Base-by-base conservation (phyloP, 129 eudicot species). In the Deinandra increscens region DNA sequence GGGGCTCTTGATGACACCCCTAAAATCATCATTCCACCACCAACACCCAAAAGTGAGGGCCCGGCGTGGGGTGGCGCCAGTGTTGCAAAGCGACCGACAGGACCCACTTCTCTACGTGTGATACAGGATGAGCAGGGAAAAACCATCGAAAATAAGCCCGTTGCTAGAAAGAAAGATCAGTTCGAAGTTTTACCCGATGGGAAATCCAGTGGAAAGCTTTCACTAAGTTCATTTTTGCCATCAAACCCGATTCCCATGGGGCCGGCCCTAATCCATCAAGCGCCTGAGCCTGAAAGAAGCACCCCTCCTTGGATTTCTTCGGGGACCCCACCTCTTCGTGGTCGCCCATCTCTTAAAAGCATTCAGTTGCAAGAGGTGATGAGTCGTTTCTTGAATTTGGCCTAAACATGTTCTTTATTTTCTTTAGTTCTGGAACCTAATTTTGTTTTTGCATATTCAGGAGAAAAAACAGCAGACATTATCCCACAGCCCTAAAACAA, bases 281-380 rank as follows among this genome's bases (percentile, higher is more conserved):
- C 46, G 10, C 67, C 85, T 67, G 99, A 93, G 60, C 87, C 78
- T 34, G 99, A 89, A 37, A 87, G 22, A 77, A 78, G 80, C 82
- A 93, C 99, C 19, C 99, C 99, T 64, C 93, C 99, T 51, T 93
- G 99, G 99, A 85, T 90, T 55, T 79, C 99, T 64, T 93, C 99
- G n/a, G 90, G 99, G 60, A 93, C 99, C 45, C 87, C 98, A 26
- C 99, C 99, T 67, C 78, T 76, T 50, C 67, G 77, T 71, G 82
- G 84, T 46, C 93, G 95, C 36, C 95, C 99, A 12, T 93, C 99
- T 62, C 92, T 93, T 15, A 87, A 91, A 80, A 91, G 86, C 17
- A 93, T 93, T 36, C 99, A 93, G 59, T 64, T 84, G 81, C 99
- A 89, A 76, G 93, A 93, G 97, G 99, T 93, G 51, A 62, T 23